Base-by-base conservation (phyloP, 1,284 basidiomycete genomes). In the Austropuccinia psidii region DNA sequence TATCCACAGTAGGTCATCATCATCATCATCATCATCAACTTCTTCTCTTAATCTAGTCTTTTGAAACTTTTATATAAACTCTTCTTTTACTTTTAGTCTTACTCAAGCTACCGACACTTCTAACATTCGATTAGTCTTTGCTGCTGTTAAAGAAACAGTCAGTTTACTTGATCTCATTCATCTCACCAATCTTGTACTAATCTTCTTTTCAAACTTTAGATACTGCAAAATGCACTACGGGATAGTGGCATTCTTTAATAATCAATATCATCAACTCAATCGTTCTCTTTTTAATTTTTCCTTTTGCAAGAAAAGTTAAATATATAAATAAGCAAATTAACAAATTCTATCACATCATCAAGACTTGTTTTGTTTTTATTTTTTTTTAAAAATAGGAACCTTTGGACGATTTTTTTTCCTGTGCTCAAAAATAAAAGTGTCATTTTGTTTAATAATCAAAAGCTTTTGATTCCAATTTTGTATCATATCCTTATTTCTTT, bases 71-170 rank as follows among this genome's bases (percentile, higher is more conserved):
- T n/a, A n/a, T 57, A 8, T 29, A 7, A 5, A 57, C n/a, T 78
- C 77, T 74, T 78, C 79, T 75, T 79, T 78, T 72, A 79, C 11
- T 2, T 9, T n/a, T 37, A 76, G 75, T 79, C 76, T 86, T 74
- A 86, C 85, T n/a, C 85, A 86, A 76, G 85, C 85, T 17, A 86
- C 85, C 1, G 85, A 86, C 78, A 86, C 85, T 19, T 83, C 81
- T 54, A 86, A 86, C 75, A 85, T 98, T 76, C 86, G 91, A 76
- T 85, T 97, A 0, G 93, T 98, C 9, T 97, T 98, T 78, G 93
- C 93, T 0, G 93, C 94, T 0, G 93, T 97, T 76, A 97, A 97
- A 83, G 95, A 98, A 83, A 95, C 93, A 54, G 66, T 68, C 57
- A 41, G 33, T 33, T 45, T 15, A 4, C 7, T 31, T 6, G 4